Percentiles rank a stretch among this genome's conserved stretches.
Evolutionary conservation across 129 eudicot genomes (phyloP).

Genomic region (Solidago caesia): DNA sequence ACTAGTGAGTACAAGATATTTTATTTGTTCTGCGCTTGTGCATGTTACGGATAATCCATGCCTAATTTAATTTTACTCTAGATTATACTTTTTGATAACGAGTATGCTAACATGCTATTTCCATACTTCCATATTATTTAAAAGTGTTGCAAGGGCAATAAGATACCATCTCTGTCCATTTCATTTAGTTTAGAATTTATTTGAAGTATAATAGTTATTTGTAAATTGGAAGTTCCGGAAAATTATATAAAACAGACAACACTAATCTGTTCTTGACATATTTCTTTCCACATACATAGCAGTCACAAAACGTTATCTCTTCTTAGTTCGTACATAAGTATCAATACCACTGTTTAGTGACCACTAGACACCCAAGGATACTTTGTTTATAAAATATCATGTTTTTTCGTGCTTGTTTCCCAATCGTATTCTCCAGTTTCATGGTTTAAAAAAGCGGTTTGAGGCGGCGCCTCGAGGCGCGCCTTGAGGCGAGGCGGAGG

Average conservation of each 20-base stretch:
- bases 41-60: neutral
- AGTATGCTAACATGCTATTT: too few relatives aligned
- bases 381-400: neutral
- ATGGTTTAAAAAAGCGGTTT: too few relatives aligned
- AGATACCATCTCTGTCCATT: neutral
- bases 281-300: neutral
- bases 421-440: neutral
- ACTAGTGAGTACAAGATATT: neutral
- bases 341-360: neutral
- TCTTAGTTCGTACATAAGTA: neutral
- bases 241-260: neutral
- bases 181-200: neutral
- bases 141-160: neutral
- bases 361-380: neutral
- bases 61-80: too few relatives aligned
- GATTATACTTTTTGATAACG: too few relatives aligned
- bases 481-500: too few relatives aligned
- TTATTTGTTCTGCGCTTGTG: neutral
- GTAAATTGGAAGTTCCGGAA: neutral
- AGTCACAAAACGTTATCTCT: neutral
- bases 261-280: neutral
- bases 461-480: too few relatives aligned
- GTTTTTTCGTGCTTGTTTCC: neutral
- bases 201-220: slow-evolving; percentile 3
- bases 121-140: neutral